Conservation (phyloP, 768 basidiomycete genomes). For the Paxillus ammoniavirescens region DNA sequence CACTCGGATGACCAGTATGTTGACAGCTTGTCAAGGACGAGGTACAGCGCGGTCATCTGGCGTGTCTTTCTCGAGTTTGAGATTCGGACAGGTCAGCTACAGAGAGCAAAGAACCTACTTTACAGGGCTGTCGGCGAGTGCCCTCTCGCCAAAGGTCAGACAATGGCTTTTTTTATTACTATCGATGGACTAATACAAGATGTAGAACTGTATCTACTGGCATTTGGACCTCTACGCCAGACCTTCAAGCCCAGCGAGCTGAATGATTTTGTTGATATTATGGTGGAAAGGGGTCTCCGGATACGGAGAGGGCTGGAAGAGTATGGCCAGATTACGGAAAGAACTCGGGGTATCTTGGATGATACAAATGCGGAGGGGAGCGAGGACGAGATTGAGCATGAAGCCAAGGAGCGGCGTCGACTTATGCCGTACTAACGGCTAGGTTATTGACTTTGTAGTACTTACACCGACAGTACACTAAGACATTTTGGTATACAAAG, state of each 20-base stretch:
- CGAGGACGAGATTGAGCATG: conserved; percentile 57
- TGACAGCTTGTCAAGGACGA: conserved; percentile 47
- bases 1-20: neutral
- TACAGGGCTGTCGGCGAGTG: conserved; percentile 75
- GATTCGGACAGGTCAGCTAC: conserved; percentile 55
- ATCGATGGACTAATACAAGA: conserved; percentile 10
- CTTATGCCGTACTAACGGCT: conserved; percentile 63
- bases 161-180: neutral
- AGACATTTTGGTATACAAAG: conserved; percentile 8
- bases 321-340: conserved; percentile 20
- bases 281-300: conserved; percentile 75
- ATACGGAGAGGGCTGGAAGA: conserved; percentile 60
- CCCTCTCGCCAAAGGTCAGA: conserved; percentile 68
- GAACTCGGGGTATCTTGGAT: conserved; percentile 25
- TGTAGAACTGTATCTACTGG: conserved; percentile 72
- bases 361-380: conserved; percentile 24
- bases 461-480: too few relatives aligned
- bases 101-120: conserved; percentile 68
- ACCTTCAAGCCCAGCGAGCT: conserved; percentile 64
- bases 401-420: conserved; percentile 56
- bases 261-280: conserved; percentile 60
- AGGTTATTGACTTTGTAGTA: too few relatives aligned
- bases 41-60: conserved; percentile 68
- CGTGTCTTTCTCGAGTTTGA: conserved; percentile 75
- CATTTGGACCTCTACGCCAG: conserved; percentile 66